Evolutionary conservation across 208 protist species (phyloP), one percentile per base, ranked within the genome.

Genomic region (Leishmania braziliensis): DNA sequence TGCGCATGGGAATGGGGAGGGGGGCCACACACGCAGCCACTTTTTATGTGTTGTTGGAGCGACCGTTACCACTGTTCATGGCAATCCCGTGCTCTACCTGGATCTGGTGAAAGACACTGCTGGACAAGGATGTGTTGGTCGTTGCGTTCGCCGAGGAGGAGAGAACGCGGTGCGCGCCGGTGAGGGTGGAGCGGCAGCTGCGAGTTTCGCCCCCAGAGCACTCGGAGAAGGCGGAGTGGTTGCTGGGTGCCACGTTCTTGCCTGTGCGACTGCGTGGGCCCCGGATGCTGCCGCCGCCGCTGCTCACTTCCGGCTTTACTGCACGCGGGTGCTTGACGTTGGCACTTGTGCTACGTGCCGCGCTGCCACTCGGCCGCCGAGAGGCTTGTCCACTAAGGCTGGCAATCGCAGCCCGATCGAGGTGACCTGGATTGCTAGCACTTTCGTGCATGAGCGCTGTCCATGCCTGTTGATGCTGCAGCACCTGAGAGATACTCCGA

Each of bases 161-260:
- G 29, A 82, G 81, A 56, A 90, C 82, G 69, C 84, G 84, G 50
- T 84, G 80, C 39, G 86, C 84, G 0, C 80, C 83, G 20, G 87
- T 88, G 39, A 83, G 77, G 77, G 84, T 91, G 76, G 84, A 89
- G 69, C 88, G 87, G 60, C 84, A 89, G 85, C 91, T 94, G 51
- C 92, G 92, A 36, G 94, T 95, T 75, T 97, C 94, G 9, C 92
- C 94, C 9, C 89, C 92, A 2, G 91, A 95, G 86, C 90, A 97
- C 91, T 97, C 92, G 33, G 90, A 94, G 88, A 97, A 97, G 77
- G 92, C 94, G 54, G 92, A 95, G 83, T 90, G 88, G 70, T 90
- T 91, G 82, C 91, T 94, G 23, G 89, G 91, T 23, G 86, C 83
- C 26, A 94, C 83, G 78, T 91, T 92, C 75, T 92, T 94, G 68